phyloP scores from a whole-genome alignment of 2,329 filamentous ascomycete species.

The Aureobasidium sp. region DNA sequence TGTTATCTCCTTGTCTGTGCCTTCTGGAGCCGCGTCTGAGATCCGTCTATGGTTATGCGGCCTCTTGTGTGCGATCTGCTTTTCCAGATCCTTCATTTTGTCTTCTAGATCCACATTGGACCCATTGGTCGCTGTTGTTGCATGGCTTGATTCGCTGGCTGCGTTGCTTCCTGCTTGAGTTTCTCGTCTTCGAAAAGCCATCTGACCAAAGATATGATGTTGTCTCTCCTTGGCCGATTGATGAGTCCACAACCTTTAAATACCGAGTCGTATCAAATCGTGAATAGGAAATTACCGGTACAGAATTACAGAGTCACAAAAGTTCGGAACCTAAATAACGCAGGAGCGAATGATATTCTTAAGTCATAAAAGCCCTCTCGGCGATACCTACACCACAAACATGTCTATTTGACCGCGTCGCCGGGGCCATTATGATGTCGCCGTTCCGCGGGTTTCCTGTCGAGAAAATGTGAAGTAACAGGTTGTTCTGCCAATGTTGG shows the following conservation, averaged over 20 bases:
- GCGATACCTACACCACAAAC: background rate
- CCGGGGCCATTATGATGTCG: background rate
- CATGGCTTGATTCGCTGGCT: background rate
- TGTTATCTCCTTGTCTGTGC: constrained; percentile 9
- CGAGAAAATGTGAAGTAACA: background rate
- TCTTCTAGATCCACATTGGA: background rate
- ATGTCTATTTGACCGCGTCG: background rate
- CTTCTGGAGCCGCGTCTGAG: background rate
- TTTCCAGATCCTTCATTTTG: constrained; percentile 5
- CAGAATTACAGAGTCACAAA: background rate
- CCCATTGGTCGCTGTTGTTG: background rate
- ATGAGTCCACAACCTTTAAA: no score
- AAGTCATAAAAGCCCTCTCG: background rate
- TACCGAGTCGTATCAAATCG: no score
- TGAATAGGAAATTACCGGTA: no score
- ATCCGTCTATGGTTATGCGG: background rate
- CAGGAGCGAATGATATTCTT: background rate
- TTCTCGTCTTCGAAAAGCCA: background rate
- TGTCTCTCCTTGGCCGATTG: background rate
- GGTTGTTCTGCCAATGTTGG: background rate
- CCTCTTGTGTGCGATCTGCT: background rate
- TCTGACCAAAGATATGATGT: background rate
- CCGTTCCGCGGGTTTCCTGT: background rate
- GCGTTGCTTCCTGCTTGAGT: background rate
- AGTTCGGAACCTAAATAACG: background rate